Evolutionary conservation across 306 rosid genomes (phyloP).

Genomic region (Senna tora): DNA sequence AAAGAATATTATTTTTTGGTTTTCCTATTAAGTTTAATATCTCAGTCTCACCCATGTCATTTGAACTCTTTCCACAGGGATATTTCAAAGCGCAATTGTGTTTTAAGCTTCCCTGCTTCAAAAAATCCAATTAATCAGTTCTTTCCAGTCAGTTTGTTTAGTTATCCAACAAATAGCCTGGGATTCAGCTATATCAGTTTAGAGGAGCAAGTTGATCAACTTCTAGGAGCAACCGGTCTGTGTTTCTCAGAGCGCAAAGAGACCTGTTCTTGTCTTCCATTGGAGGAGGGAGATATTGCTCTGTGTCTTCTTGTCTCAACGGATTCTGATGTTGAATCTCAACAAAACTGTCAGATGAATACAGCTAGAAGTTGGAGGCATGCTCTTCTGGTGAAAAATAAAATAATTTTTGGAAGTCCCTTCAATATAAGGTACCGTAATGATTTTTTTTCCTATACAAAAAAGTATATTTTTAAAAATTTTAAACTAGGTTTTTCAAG

Average conservation of each 20-base stretch:
- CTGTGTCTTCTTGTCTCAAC: constrained; percentile 77
- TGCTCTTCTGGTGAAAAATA: constrained; percentile 66
- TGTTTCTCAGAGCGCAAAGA: constrained; percentile 48
- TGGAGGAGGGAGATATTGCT: constrained; percentile 58
- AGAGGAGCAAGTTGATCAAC: constrained; percentile 50
- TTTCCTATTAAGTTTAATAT: constrained; percentile 25
- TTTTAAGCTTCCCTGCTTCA: constrained; percentile 66
- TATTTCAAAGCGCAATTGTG: constrained; percentile 54
- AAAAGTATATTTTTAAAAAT: constrained; percentile 1
- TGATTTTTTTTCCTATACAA: neutral
- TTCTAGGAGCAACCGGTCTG: constrained; percentile 57
- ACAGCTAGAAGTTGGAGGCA: constrained; percentile 70
- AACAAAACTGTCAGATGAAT: constrained; percentile 42
- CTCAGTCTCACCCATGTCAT: constrained; percentile 41
- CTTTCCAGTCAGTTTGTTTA: constrained; percentile 65
- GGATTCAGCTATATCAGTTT: constrained; percentile 44
- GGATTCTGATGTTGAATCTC: constrained; percentile 48
- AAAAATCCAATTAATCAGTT: constrained; percentile 59
- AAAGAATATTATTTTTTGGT: neutral
- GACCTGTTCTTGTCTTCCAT: constrained; percentile 37
- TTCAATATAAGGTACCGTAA: constrained; percentile 73
- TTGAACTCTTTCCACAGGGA: constrained; percentile 62
- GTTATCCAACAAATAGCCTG: constrained; percentile 47
- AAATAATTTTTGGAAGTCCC: constrained; percentile 59
- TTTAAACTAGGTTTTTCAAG: too few species aligned